Evolutionary conservation across 352 stramenopile genomes (phyloP).

Genomic region (Globisporangium splendens): DNA sequence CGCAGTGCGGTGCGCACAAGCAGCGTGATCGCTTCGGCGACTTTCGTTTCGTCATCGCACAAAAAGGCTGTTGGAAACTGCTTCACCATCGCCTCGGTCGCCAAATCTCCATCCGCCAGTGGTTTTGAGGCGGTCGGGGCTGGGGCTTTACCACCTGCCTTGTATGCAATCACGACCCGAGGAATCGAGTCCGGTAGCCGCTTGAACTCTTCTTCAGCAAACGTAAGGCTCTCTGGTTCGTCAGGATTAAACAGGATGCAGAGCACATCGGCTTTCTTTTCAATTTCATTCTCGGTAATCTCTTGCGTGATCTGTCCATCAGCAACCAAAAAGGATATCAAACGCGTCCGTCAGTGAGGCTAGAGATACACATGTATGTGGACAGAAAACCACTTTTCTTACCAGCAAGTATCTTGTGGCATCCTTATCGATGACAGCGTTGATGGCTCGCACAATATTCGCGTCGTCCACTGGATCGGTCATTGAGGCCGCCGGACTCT

Average conservation of each 20-base stretch:
- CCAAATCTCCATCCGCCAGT: constrained; percentile 23
- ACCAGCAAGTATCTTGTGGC: constrained; percentile 66
- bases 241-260: constrained; percentile 65
- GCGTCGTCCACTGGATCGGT: constrained; percentile 31
- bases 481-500: constrained; percentile 11
- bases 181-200: constrained; percentile 52
- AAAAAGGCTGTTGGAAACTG: constrained; percentile 38
- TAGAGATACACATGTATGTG: background rate
- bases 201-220: constrained; percentile 51
- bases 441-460: constrained; percentile 46
- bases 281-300: constrained; percentile 56
- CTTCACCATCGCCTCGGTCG: constrained; percentile 51
- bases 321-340: constrained; percentile 1
- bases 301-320: constrained; percentile 57
- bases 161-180: constrained; percentile 58
- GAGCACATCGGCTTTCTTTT: constrained; percentile 68
- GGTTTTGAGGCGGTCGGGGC: constrained; percentile 11
- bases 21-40: constrained; percentile 32
- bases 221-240: constrained; percentile 34
- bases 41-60: constrained; percentile 33
- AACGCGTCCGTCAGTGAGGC: no score
- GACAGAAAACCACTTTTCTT: constrained; percentile 9
- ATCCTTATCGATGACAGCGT: constrained; percentile 53
- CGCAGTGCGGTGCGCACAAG: constrained; percentile 47
- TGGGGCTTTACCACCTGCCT: constrained; percentile 12